A percentile compares a stretch with the other conserved stretches of the same genome.
Evolutionary conservation across 371 early-diverging fungal genomes (phyloP).

Genomic region (Mortierella sp.): DNA sequence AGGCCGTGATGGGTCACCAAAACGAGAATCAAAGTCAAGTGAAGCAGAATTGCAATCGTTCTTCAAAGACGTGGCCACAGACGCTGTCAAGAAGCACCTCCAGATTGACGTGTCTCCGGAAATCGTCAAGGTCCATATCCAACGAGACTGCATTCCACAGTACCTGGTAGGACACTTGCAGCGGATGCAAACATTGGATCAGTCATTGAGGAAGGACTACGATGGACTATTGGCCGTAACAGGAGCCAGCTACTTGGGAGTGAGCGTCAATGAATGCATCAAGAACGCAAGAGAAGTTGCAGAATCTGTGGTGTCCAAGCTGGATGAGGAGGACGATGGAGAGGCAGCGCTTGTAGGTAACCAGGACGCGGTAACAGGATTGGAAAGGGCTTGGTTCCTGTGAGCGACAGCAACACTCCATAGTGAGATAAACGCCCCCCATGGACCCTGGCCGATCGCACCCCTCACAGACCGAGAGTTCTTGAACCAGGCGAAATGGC

Average conservation of each 20-base stretch:
- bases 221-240: constrained; percentile 72
- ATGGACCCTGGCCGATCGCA: too few species aligned
- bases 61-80: constrained; percentile 53
- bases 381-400: constrained; percentile 47
- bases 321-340: constrained; percentile 40
- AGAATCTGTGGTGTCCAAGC: constrained; percentile 40
- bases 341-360: constrained; percentile 44
- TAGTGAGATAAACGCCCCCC: too few species aligned
- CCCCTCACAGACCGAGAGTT: too few species aligned
- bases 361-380: constrained; percentile 45
- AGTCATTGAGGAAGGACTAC: constrained; percentile 59
- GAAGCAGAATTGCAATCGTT: constrained; percentile 20
- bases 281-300: constrained; percentile 76
- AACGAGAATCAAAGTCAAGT: background rate
- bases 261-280: constrained; percentile 90
- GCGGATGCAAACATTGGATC: constrained; percentile 71
- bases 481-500: too few species aligned
- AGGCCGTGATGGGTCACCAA: background rate
- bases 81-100: constrained; percentile 64
- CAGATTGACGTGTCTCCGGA: constrained; percentile 66
- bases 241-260: constrained; percentile 87
- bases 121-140: constrained; percentile 64
- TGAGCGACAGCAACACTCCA: background rate
- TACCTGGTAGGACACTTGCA: constrained; percentile 85
- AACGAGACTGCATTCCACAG: constrained; percentile 91